Percentiles rank a stretch among this genome's conserved stretches.
These are phyloP conservation scores for Protea cynaroides DNA, from an alignment of 164 flowering plant genomes.

Conservation along the genomic window DNA sequence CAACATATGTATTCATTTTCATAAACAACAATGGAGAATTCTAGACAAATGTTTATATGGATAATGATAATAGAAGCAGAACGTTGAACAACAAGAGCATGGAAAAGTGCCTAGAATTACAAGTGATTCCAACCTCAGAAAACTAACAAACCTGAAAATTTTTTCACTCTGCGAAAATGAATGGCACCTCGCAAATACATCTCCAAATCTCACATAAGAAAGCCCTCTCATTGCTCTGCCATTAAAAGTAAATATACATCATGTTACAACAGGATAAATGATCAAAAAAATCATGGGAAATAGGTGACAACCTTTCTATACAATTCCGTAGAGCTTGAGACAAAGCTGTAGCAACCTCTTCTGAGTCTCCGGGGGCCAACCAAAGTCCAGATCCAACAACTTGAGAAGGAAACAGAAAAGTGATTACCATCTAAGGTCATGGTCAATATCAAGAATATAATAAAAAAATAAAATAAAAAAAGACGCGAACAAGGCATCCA, in stretches of 20 bases:
- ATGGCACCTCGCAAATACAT: slow-evolving; percentile 69
- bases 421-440: not conserved
- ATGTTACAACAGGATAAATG: slow-evolving; percentile 3
- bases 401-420: slow-evolving; percentile 10
- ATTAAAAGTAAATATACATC: slow-evolving; percentile 14
- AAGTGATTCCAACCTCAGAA: slow-evolving; percentile 2
- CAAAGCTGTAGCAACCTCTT: slow-evolving; percentile 88
- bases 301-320: slow-evolving; percentile 65
- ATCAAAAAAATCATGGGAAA: not conserved
- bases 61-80: not conserved
- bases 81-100: not conserved
- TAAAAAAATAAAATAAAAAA: not conserved
- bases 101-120: not conserved
- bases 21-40: not conserved
- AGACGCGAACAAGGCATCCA: not conserved
- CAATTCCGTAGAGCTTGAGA: slow-evolving; percentile 88
- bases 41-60: not conserved
- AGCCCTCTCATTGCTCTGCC: slow-evolving; percentile 65
- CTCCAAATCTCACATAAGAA: slow-evolving; percentile 89
- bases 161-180: slow-evolving; percentile 63
- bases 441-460: not conserved
- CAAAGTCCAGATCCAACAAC: slow-evolving; percentile 90
- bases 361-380: slow-evolving; percentile 97
- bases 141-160: slow-evolving; percentile 52
- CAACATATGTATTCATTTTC: not conserved